Conservation (phyloP, 2,329 filamentous ascomycete genomes). For the Polytolypa hystricis region DNA sequence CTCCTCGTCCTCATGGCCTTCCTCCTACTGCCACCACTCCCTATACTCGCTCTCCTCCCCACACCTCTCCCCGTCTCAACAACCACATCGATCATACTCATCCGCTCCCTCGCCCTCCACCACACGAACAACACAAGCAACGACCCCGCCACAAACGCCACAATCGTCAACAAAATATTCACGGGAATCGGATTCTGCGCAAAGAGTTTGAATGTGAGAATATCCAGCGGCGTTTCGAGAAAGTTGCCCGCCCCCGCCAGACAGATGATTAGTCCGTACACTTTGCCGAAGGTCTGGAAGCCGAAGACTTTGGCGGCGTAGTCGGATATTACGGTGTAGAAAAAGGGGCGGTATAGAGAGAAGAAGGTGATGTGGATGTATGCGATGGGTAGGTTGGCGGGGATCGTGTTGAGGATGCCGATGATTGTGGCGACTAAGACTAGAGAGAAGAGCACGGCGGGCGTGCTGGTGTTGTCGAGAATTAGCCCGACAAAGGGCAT, state of each 20-base stretch:
- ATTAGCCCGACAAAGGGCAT: conserved; percentile 76
- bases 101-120: conserved; percentile 24
- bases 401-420: conserved; percentile 64
- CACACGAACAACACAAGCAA: conserved; percentile 57
- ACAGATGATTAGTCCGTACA: conserved; percentile 85
- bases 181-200: conserved; percentile 64
- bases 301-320: conserved; percentile 88
- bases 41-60: too few relatives aligned
- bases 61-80: conserved; percentile 11
- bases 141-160: conserved; percentile 55
- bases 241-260: conserved; percentile 76
- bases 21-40: conserved; percentile 1
- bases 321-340: conserved; percentile 84
- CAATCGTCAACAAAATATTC: conserved; percentile 54
- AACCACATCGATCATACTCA: conserved; percentile 3
- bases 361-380: conserved; percentile 76
- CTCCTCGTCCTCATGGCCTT: not conserved
- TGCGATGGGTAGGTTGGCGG: conserved; percentile 51
- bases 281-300: conserved; percentile 80
- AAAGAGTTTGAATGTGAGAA: conserved; percentile 62
- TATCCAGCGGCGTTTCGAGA: conserved; percentile 66
- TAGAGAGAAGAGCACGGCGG: conserved; percentile 57
- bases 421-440: conserved; percentile 63
- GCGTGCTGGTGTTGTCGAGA: conserved; percentile 66
- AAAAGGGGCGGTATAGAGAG: conserved; percentile 75